A percentile compares a stretch with the other conserved stretches of the same genome.
phyloP scores from a whole-genome alignment of 2,329 filamentous ascomycete species.

The Cytospora piceicola region DNA sequence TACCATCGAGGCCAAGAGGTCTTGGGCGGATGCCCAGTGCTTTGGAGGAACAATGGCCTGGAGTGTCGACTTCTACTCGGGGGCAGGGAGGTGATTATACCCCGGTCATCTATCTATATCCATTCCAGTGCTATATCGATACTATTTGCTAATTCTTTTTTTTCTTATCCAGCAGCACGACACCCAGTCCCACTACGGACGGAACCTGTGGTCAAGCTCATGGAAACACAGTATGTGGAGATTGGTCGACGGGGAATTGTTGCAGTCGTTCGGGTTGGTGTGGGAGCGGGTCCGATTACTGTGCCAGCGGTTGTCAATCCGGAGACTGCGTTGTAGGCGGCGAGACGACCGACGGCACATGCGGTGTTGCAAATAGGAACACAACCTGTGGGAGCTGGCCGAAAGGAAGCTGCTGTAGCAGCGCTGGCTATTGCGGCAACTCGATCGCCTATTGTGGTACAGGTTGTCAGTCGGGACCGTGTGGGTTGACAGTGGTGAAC shows the following conservation, averaged over 20 bases:
- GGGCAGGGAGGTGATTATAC: background rate
- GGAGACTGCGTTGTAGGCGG: background rate
- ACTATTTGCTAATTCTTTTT: background rate
- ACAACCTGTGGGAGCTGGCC: no score
- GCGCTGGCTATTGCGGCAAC: no score
- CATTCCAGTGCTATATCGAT: background rate
- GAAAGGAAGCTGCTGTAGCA: no score
- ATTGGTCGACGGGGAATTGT: background rate
- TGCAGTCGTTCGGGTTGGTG: background rate
- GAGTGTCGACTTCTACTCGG: conserved; percentile 34
- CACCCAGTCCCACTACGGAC: background rate
- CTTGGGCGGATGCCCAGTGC: conserved; percentile 36
- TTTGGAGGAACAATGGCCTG: conserved; percentile 42
- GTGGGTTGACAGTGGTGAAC: no score
- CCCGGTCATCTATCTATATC: background rate
- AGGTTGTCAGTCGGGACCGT: no score
- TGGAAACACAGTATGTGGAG: background rate
- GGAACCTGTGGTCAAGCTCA: background rate
- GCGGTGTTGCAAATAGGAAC: no score
- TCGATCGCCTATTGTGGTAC: no score
- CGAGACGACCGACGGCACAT: background rate
- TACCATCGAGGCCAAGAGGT: conserved; percentile 35
- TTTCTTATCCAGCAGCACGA: background rate
- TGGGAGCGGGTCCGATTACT: background rate
- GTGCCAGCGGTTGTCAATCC: background rate